Conservation (phyloP, 345 rosid genomes). For the Capsella bursapastoris region DNA sequence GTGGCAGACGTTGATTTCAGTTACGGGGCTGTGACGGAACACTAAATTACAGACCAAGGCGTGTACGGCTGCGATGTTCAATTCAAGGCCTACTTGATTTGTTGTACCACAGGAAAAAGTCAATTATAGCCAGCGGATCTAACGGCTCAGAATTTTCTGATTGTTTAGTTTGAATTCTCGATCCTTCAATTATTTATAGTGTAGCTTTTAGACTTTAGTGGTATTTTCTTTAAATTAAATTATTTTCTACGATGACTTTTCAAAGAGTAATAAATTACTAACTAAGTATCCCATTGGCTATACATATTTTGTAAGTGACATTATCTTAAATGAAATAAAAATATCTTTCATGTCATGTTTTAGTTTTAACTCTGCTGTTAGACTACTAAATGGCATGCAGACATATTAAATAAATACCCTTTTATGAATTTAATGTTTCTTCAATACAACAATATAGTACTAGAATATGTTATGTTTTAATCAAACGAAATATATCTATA, state of each 20-base stretch:
- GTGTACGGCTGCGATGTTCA: constrained; percentile 34
- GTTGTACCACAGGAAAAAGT: constrained; percentile 1
- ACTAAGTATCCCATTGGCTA: neutral
- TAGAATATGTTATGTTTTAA: neutral
- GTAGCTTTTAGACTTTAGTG: neutral
- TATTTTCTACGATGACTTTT: neutral
- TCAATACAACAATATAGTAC: neutral
- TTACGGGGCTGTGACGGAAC: constrained; percentile 38
- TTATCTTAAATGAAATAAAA: neutral
- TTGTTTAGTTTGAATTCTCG: neutral
- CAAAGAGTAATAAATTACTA: neutral
- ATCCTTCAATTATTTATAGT: neutral
- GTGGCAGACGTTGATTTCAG: constrained; percentile 8
- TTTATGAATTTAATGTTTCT: neutral
- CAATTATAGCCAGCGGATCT: constrained; percentile 32
- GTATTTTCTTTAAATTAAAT: neutral
- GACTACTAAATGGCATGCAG: neutral
- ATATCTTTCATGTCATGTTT: neutral
- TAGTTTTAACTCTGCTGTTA: neutral
- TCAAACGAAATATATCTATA: neutral
- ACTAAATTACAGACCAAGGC: constrained; percentile 10
- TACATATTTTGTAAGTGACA: neutral
- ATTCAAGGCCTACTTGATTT: constrained; percentile 20
- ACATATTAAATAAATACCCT: neutral
- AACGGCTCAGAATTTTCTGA: neutral